Conservation (phyloP, 805 yeast genomes). For the Saccharomycopsis fibuligera region DNA sequence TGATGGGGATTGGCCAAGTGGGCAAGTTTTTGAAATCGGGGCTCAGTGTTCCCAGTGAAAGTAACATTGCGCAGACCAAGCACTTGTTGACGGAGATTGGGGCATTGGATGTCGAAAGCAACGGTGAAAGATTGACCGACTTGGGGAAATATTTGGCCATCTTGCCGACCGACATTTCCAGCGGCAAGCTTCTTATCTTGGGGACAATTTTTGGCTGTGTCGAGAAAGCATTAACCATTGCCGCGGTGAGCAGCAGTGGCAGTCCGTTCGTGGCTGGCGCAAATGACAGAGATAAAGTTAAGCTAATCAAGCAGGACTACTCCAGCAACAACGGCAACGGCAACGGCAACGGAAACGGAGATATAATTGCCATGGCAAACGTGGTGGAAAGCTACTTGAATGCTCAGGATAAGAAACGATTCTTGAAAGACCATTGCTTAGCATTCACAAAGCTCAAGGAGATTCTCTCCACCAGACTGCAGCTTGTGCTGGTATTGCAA, state of each 20-base stretch:
- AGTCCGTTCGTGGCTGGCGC: constrained; percentile 56
- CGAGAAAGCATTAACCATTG: constrained; percentile 71
- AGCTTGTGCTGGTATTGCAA: constrained; percentile 60
- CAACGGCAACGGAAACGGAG: constrained; percentile 23
- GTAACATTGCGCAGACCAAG: constrained; percentile 46
- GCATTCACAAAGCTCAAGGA: constrained; percentile 65
- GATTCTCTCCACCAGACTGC: constrained; percentile 62
- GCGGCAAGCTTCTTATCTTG: constrained; percentile 74
- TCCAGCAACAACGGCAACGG: constrained; percentile 33
- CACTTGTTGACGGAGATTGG: constrained; percentile 61
- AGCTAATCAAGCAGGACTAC: constrained; percentile 26
- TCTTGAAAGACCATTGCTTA: constrained; percentile 51
- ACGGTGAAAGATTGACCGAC: constrained; percentile 46
- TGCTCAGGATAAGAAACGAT: constrained; percentile 44
- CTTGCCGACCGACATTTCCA: constrained; percentile 78
- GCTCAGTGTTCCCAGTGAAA: constrained; percentile 68
- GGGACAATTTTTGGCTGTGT: constrained; percentile 82
- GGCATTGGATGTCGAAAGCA: constrained; percentile 38
- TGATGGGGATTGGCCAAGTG: constrained; percentile 80
- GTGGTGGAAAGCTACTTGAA: constrained; percentile 28
- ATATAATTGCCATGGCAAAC: neutral
- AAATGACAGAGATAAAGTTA: constrained; percentile 62
- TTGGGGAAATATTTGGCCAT: constrained; percentile 75
- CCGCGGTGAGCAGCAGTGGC: constrained; percentile 68
- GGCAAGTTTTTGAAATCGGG: constrained; percentile 64